Conservation (phyloP, 352 stramenopile genomes). For the Globisporangium recalcitrans region DNA sequence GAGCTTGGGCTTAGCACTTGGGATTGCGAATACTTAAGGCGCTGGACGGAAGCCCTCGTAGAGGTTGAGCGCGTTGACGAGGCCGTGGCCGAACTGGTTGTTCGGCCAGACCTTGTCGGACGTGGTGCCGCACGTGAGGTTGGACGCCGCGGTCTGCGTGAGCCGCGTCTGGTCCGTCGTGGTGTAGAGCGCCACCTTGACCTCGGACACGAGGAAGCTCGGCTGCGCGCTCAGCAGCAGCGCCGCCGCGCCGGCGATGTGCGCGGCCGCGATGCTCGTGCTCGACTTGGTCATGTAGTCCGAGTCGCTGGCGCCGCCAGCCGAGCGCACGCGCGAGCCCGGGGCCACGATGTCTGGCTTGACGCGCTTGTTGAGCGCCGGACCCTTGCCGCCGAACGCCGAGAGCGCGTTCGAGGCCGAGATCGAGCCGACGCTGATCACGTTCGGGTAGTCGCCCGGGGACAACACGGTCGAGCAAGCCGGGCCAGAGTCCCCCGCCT, state of each 20-base stretch:
- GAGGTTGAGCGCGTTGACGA: neutral
- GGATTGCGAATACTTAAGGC: neutral
- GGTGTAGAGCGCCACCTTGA: neutral
- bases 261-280: neutral
- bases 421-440: neutral
- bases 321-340: neutral
- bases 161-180: neutral
- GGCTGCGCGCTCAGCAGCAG: neutral
- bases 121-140: neutral
- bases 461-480: neutral
- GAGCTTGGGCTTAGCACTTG: neutral
- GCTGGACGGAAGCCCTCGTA: neutral
- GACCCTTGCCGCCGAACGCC: neutral
- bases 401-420: neutral
- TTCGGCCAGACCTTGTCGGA: neutral
- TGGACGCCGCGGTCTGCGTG: neutral
- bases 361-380: neutral
- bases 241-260: neutral
- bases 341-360: neutral
- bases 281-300: neutral
- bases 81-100: slow-evolving; percentile 2
- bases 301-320: neutral
- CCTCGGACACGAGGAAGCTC: neutral
- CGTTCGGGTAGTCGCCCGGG: neutral
- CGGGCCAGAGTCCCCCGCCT: neutral